Evolutionary conservation across 2,329 filamentous ascomycete genomes (phyloP).

Genomic region (Cercospora beticola): DNA sequence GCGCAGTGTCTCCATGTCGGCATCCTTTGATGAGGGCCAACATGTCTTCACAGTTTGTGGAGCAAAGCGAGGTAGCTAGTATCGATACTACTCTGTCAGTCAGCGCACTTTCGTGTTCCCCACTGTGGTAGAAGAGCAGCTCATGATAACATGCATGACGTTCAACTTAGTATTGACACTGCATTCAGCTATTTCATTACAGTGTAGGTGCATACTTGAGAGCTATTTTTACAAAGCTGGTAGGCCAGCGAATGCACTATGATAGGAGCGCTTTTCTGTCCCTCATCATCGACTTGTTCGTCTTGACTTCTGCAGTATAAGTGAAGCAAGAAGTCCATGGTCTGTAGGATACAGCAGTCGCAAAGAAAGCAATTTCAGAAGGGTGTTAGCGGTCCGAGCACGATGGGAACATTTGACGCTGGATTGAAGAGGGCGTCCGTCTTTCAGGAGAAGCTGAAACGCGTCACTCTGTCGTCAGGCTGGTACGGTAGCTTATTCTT

Average conservation of each 20-base stretch:
- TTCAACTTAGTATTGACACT: not conserved
- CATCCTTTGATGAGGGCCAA: not conserved
- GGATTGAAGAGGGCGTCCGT: not conserved
- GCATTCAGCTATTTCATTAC: not conserved
- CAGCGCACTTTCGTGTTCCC: not conserved
- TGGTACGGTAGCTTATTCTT: slow-evolving; percentile 2
- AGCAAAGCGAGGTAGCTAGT: not conserved
- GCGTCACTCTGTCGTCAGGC: not conserved
- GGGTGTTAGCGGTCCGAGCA: not conserved
- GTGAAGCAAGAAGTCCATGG: not conserved
- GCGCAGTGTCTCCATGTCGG: not conserved
- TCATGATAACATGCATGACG: not conserved
- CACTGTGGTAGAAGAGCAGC: not conserved
- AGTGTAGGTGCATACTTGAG: not conserved
- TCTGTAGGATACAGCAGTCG: not conserved
- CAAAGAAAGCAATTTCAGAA: not conserved
- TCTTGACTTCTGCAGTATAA: not conserved
- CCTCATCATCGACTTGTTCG: not conserved
- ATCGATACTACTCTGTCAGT: not conserved
- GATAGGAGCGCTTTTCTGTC: not conserved
- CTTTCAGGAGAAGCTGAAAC: not conserved
- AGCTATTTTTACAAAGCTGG: not conserved
- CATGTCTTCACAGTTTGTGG: not conserved
- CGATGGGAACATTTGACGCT: not conserved
- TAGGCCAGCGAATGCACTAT: not conserved